Percentiles rank a stretch among this genome's conserved stretches.
Conservation (phyloP, 1,284 basidiomycete genomes). For the Ceratobasidium papillatum region DNA sequence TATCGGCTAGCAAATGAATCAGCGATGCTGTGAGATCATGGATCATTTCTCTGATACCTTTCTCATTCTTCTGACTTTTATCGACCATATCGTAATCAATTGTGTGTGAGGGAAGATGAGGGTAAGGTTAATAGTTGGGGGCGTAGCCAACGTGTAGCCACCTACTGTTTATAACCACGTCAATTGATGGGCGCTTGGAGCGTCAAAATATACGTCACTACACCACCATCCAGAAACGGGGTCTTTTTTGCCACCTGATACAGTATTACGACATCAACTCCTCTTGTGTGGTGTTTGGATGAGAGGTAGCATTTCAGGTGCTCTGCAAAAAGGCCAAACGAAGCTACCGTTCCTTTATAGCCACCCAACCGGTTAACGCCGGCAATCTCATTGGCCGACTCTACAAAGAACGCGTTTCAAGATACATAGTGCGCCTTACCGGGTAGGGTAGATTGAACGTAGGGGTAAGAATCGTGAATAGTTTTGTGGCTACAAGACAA, state of each 20-base stretch:
- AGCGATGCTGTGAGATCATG: neutral
- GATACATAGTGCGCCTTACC: too few species aligned
- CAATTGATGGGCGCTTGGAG: neutral
- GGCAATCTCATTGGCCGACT: too few species aligned
- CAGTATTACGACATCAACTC: neutral
- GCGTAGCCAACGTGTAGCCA: neutral
- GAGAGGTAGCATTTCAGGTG: too few species aligned
- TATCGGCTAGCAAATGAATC: neutral
- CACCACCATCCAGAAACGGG: neutral
- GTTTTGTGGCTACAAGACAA: too few species aligned
- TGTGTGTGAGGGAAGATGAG: neutral
- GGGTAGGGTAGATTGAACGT: too few species aligned
- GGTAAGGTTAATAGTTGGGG: neutral
- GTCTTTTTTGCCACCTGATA: neutral
- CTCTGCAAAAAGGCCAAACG: too few species aligned
- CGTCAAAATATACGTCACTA: neutral
- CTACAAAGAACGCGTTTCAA: too few species aligned
- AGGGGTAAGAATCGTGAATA: too few species aligned
- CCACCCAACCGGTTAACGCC: too few species aligned
- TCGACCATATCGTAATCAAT: neutral
- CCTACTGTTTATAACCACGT: neutral
- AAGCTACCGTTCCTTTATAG: too few species aligned
- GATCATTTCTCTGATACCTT: neutral
- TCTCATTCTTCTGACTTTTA: neutral
- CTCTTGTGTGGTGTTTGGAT: neutral